Base-by-base conservation (phyloP, 225 moss, liverwort and hornwort genomes). In the Sphagnum contortum region DNA sequence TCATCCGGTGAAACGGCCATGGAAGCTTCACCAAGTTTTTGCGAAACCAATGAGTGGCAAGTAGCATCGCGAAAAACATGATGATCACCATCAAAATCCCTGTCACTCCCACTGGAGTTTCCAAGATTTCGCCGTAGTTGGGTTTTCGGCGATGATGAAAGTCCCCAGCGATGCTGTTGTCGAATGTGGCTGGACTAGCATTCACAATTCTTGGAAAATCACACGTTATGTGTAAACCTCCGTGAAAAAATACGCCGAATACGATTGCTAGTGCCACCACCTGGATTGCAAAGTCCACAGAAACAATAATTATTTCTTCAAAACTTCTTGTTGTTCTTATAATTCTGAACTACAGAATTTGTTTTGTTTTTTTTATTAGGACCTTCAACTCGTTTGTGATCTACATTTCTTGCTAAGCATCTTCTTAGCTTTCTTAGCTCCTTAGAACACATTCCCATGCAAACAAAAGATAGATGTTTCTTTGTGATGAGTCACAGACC, bases 1-100 rank as follows among this genome's bases (percentile, higher is more conserved):
- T 98, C 50, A 98, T 77, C 1, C 86, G 83, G 50, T 91, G 93
- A 66, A 98, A 88, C 12, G 93, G 98, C 93, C 89, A 86, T 6
- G 93, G 98, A 3, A 98, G 65, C 75, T 93, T 86, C n/a, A 98
- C 89, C 13, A 98, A 70, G 66, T 80, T 89, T 13, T 91, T 70
- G 44, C 98, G 78, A 70, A 93, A 98, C 98, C 98, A 98, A 9
- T 80, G 83, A 9, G 89, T 88, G 5, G 98, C 98, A 48, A 98
- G 81, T 12, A 79, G 61, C 66, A 81, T 91, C 3, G 98, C 82
- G 6, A 98, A 73, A 0, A 77, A 48, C 91, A 98, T 98, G 57
- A 98, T 71, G 53, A 79, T 67, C 54, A 98, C 69, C 98, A 98
- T 93, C 6, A 76, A n/a, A 44, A 98, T 6, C 10, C 98, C 98